Conservation (phyloP, 2,329 filamentous ascomycete species). For the Orbilia ellipsospora region DNA sequence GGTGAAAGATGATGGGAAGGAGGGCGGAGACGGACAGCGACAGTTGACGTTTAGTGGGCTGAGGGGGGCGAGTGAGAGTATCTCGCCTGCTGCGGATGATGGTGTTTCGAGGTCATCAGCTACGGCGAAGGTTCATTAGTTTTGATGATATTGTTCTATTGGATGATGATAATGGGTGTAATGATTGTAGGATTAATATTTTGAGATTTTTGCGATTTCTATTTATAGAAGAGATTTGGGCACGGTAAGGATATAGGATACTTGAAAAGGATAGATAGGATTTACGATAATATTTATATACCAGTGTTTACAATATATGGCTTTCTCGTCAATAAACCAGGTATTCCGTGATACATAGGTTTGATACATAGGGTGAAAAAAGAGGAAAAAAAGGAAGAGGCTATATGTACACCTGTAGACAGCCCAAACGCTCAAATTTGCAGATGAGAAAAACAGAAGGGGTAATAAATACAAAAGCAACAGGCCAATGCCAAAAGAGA, state of each 20-base stretch:
- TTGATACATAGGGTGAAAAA: conserved; percentile 3
- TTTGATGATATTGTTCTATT: background rate
- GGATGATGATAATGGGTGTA: too few relatives aligned
- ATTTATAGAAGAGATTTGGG: too few relatives aligned
- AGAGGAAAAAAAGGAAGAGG: conserved; percentile 3
- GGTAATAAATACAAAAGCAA: background rate
- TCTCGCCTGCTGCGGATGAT: conserved; percentile 34
- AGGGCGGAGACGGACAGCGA: conserved; percentile 27
- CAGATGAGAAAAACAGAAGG: conserved; percentile 9
- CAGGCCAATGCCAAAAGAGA: background rate
- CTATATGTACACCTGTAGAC: conserved; percentile 51
- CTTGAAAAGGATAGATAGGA: background rate
- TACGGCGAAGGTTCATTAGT: conserved; percentile 29
- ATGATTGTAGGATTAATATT: too few relatives aligned
- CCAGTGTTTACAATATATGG: too few relatives aligned
- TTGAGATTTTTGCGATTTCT: too few relatives aligned
- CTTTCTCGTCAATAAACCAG: too few relatives aligned
- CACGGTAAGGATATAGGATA: background rate
- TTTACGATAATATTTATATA: too few relatives aligned
- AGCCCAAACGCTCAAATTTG: conserved; percentile 39
- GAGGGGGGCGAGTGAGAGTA: conserved; percentile 42
- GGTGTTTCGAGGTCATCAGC: conserved; percentile 21
- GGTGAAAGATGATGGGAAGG: conserved; percentile 5
- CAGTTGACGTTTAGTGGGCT: conserved; percentile 50
- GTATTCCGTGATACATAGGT: background rate